Base-by-base conservation (phyloP, 2,329 filamentous ascomycete genomes). In the Fusarium tuaranense region DNA sequence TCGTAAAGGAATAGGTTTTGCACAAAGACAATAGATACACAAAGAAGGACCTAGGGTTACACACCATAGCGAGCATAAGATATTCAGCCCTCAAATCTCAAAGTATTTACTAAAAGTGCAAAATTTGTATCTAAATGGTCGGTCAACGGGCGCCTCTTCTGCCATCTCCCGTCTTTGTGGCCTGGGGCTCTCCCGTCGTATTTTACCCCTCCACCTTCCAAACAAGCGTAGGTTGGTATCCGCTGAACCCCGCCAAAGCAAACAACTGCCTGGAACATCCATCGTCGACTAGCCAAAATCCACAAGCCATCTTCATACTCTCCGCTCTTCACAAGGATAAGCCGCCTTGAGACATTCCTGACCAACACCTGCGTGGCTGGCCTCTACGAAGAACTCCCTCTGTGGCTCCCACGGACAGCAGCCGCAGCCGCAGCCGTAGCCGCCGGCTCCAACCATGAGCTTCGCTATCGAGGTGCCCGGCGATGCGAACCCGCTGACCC, bases 391-490 rank as follows among this genome's bases (percentile, higher is more conserved):
- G 46, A 55, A 41, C 61, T 60, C 55, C 55, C 61, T 59, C 55
- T 70, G 70, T 60, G 59, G 75, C 63, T 70, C 70, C 65, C 27
- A 67, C 65, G 68, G 76, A 75, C 70, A 53, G 12, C 22, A 51
- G 46, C 46, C 22, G 46, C 44, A 70, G 64, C 70, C 67, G 73
- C 44, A 70, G 64, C 70, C 67, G 73, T 70, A 58, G 39, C 65
- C 30, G 60, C 68, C 67, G 69, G 77, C 71, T 69, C 69, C 71
- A 68, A 81, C 70, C 79, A 94, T 94, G 92, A 90, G 87, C 81
- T 92, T 92, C 82, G 84, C 89, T 70, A 91, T 97, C 80, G 95
- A 97, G 85, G 91, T 95, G 69, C 89, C 94, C 8, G 95, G 93
- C 74, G 95, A 97, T 85, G 93, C 95, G 53, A 95, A 88, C 76